Evolutionary conservation across 2,329 filamentous ascomycete species (phyloP).

Genomic region (Nothopassalora personata): DNA sequence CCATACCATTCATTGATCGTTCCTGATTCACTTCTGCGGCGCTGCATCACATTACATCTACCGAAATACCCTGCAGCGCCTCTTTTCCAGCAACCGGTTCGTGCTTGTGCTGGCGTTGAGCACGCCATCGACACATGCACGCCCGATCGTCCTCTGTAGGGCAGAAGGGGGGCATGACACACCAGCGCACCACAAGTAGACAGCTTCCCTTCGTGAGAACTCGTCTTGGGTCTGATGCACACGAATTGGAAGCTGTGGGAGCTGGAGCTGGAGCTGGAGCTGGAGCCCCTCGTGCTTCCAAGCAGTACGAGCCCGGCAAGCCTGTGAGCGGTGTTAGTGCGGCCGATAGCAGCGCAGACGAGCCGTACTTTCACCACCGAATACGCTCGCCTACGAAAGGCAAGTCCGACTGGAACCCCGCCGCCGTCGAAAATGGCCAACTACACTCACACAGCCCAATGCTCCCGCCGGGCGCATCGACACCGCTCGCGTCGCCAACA

Average conservation of each 20-base stretch:
- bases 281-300: neutral
- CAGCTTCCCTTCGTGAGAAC: slow-evolving; percentile 4
- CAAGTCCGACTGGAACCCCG: slow-evolving; percentile 10
- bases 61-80: neutral
- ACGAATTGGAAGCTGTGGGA: neutral
- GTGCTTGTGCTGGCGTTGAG: neutral
- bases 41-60: neutral
- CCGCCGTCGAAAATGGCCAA: slow-evolving; percentile 20
- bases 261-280: neutral
- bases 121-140: slow-evolving; percentile 5
- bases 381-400: neutral
- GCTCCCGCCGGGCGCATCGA: slow-evolving; percentile 18
- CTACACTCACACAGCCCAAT: slow-evolving; percentile 7
- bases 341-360: neutral
- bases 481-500: slow-evolving; percentile 9
- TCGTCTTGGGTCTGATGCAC: slow-evolving; percentile 1
- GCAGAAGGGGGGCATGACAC: slow-evolving; percentile 1
- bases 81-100: neutral
- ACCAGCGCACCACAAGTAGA: slow-evolving; percentile 6
- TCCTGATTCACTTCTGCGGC: neutral
- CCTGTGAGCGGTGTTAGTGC: neutral
- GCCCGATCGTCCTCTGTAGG: neutral
- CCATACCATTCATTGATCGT: neutral
- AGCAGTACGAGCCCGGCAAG: neutral
- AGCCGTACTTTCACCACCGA: slow-evolving; percentile 1